Evolutionary conservation across 768 basidiomycete genomes (phyloP), one percentile per base, ranked within the genome.

Genomic region (Pisolithus orientalis): DNA sequence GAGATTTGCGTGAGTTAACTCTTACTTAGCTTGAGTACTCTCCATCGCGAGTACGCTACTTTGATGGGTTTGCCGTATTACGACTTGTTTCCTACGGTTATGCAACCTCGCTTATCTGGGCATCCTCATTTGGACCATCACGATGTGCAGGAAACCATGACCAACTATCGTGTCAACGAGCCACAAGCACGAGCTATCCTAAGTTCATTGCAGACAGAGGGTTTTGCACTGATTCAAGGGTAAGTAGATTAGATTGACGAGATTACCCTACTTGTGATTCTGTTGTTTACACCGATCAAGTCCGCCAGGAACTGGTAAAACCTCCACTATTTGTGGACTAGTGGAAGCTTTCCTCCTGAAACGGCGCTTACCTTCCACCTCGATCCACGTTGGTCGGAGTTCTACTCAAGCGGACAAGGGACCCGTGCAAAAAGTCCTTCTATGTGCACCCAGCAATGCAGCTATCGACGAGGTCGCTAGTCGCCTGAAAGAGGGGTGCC

Each of bases 261-360:
- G 6, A 43, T 9, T 51, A 31, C 16, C n/a, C 9, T 25, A 21
- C 44, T 29, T 44, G 44, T 27, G 31, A 21, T 34, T n/a, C 32
- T 1, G 31, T 47, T 16, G 10, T 21, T 47, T 10, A 47, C 46
- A 21, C n/a, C 34, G 17, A 47, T 27, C 57, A 94, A 66, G 95
- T 24, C 96, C 96, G 34, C 96, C 96, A 1, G 96, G 96, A 50
- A 99, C 96, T 0, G 96, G 96, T 11, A 99, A 99, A 72, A 99
- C 96, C 8, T 95, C 91, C 21, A 99, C 96, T 1, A 98, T 99
- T 56, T 92, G 92, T 59, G 93, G 91, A 21, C 76, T 99, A n/a
- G 87, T 96, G 6, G 84, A 90, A 39, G 80, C 85, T 4, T 92
- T 87, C 63, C 65, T 96, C 38, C 80, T 85, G 2, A 76, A 73